Percentiles rank a stretch among this genome's conserved stretches.
phyloP scores from a whole-genome alignment of 805 yeast genomes.

The Saccharomycopsis javanensis region DNA sequence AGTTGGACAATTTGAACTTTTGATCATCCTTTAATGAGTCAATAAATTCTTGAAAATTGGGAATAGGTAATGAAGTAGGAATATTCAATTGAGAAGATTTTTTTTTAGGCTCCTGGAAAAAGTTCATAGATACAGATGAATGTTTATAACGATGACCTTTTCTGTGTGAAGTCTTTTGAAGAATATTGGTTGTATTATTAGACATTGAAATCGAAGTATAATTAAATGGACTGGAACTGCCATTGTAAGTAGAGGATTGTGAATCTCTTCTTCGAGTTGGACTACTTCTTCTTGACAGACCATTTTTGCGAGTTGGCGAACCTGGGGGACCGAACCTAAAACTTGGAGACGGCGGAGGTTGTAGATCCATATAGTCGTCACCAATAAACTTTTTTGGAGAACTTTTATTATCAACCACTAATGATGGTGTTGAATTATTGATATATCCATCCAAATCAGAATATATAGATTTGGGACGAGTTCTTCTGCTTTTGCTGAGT shows the following conservation, averaged over 20 bases:
- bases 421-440: constrained; percentile 15
- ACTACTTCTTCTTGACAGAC: constrained; percentile 2
- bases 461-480: constrained; percentile 17
- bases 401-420: constrained; percentile 3
- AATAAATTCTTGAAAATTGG: constrained; percentile 46
- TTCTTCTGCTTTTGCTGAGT: constrained; percentile 6
- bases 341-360: constrained; percentile 6
- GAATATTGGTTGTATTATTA: constrained; percentile 22
- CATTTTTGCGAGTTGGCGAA: constrained; percentile 13
- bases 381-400: constrained; percentile 9
- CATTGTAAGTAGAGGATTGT: constrained; percentile 1
- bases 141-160: constrained; percentile 94
- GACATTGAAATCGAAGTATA: constrained; percentile 13
- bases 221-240: constrained; percentile 12
- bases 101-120: constrained; percentile 81
- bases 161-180: constrained; percentile 56
- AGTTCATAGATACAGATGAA: constrained; percentile 91
- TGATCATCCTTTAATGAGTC: constrained; percentile 52
- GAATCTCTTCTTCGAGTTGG: constrained; percentile 11
- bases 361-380: background rate
- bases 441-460: constrained; percentile 17
- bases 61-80: constrained; percentile 49
- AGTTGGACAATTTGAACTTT: constrained; percentile 48
- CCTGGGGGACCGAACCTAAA: constrained; percentile 13
- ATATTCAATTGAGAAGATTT: constrained; percentile 64